Conservation (phyloP, 2,329 filamentous ascomycete genomes). For the Xylariaceae sp. region DNA sequence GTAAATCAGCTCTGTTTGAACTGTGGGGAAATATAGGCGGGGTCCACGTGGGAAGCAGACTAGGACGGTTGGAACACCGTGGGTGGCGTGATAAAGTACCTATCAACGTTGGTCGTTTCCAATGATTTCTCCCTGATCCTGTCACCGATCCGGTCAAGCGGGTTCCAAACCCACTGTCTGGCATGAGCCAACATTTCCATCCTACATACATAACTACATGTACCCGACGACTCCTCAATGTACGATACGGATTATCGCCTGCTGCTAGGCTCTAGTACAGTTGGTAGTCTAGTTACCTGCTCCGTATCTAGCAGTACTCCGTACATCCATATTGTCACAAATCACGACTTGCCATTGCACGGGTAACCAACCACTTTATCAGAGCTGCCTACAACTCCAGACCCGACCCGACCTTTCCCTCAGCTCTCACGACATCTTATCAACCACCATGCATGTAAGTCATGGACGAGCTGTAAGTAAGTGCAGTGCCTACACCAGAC, state of each 20-base stretch:
- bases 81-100: constrained; percentile 18
- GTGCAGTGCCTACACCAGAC: background rate
- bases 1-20: background rate
- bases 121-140: background rate
- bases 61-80: background rate
- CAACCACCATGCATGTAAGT: background rate
- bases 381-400: too few species aligned
- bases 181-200: constrained; percentile 14
- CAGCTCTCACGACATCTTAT: background rate
- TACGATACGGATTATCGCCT: too few species aligned
- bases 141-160: constrained; percentile 16
- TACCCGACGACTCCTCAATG: background rate
- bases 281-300: too few species aligned
- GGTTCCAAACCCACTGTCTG: constrained; percentile 10
- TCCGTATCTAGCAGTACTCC: too few species aligned
- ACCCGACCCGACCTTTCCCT: too few species aligned
- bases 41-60: constrained; percentile 20
- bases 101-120: constrained; percentile 7
- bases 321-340: too few species aligned
- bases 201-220: background rate
- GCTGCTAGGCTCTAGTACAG: too few species aligned
- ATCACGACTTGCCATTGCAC: too few species aligned
- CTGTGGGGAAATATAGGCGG: constrained; percentile 16
- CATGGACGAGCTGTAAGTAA: background rate
- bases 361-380: too few species aligned